Conservation (phyloP, 345 rosid species). For the Arabidopsis thaliana region TAIR10.1 NC_003074.8:17696001-17696500, state of each 20-base stretch:
- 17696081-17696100: conserved; percentile 98
- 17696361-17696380: neutral
- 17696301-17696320: conserved; percentile 97
- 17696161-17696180: conserved; percentile 98
- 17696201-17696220: neutral
- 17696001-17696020: conserved; percentile 99
- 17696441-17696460: conserved; percentile 98
- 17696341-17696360: conserved; percentile 4
- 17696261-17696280: conserved; percentile 48
- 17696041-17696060: conserved; percentile 97
- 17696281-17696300: conserved; percentile 97
- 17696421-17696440: conserved; percentile 97
- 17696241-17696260: conserved; percentile 12
- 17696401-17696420: conserved; percentile 80
- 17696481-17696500: conserved; percentile 88
- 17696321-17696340: neutral
- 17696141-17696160: conserved; percentile 94
- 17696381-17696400: neutral
- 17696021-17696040: conserved; percentile 97
- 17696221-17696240: neutral
- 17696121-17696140: conserved; percentile 98
- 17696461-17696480: conserved; percentile 98
- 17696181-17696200: conserved; percentile 73
- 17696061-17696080: conserved; percentile 99
- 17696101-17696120: conserved; percentile 93